Evolutionary conservation across 441 rosid genomes (phyloP).

Genomic region (Mallotus repandus): DNA sequence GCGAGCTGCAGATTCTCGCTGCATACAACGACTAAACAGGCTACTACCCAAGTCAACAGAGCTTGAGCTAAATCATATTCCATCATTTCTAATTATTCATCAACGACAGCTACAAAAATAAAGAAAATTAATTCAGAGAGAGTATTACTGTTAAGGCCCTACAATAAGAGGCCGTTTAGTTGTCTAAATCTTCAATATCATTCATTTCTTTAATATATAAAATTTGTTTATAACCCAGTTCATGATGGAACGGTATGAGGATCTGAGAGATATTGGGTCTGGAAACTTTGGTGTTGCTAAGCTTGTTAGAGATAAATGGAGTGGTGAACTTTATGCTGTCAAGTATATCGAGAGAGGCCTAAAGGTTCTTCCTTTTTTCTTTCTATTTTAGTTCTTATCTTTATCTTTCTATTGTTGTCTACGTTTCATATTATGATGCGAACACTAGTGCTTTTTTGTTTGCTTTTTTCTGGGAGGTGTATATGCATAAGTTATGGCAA

Average conservation of each 20-base stretch:
- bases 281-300: constrained; percentile 74
- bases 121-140: too few relatives aligned
- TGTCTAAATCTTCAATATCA: too few relatives aligned
- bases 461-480: not conserved
- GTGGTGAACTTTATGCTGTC: constrained; percentile 52
- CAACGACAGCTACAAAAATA: not conserved
- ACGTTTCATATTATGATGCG: too few relatives aligned
- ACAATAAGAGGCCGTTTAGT: too few relatives aligned
- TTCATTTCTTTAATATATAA: too few relatives aligned
- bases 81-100: not conserved
- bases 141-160: too few relatives aligned
- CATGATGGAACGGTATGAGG: constrained; percentile 57
- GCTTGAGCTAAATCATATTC: not conserved
- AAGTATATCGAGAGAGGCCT: constrained; percentile 68
- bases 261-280: constrained; percentile 55
- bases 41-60: too few relatives aligned
- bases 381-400: too few relatives aligned
- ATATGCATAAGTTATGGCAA: not conserved
- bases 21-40: not conserved
- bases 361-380: constrained; percentile 35
- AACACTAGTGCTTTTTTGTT: not conserved
- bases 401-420: not conserved
- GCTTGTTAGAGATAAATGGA: constrained; percentile 49
- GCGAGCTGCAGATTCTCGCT: constrained; percentile 18
- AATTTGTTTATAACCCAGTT: too few relatives aligned